These are phyloP conservation scores for Quercus dentata DNA, from an alignment of 306 rosid species.

Conservation along the genomic window DNA sequence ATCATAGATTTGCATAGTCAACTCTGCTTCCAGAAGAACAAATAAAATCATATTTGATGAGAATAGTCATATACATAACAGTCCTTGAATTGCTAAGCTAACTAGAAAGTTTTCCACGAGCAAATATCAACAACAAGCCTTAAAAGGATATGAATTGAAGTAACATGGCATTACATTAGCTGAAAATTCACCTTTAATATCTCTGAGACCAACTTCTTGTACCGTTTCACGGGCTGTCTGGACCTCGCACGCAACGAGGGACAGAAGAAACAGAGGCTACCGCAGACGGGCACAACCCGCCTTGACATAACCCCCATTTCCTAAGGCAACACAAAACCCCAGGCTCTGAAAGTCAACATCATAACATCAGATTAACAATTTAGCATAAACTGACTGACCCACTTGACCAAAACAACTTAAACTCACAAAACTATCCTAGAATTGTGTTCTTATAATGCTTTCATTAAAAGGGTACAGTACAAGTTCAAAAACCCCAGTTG, in stretches of 20 bases:
- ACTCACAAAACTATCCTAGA: background rate
- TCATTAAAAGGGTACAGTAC: background rate
- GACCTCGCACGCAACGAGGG: conserved; percentile 91
- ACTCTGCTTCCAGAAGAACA: background rate
- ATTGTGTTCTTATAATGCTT: background rate
- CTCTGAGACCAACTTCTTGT: conserved; percentile 81
- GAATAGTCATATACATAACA: background rate
- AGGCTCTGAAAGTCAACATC: conserved; percentile 24
- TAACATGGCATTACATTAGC: background rate
- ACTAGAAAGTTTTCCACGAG: background rate
- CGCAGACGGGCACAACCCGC: conserved; percentile 94
- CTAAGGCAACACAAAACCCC: conserved; percentile 28
- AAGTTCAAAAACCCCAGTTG: conserved; percentile 10
- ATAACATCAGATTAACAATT: conserved; percentile 17
- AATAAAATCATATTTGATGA: background rate
- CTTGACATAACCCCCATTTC: conserved; percentile 98
- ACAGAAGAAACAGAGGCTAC: conserved; percentile 83
- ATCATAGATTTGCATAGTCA: conserved; percentile 2
- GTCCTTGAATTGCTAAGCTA: background rate
- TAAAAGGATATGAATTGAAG: conserved; percentile 3
- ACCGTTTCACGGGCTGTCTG: conserved; percentile 92
- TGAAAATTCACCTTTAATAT: conserved; percentile 69
- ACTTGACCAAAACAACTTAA: conserved; percentile 8
- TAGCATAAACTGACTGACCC: conserved; percentile 7
- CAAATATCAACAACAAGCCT: background rate